These are phyloP conservation scores for Rhododendron henanense DNA, from an alignment of 148 eudicot species.

Conservation along the genomic window DNA sequence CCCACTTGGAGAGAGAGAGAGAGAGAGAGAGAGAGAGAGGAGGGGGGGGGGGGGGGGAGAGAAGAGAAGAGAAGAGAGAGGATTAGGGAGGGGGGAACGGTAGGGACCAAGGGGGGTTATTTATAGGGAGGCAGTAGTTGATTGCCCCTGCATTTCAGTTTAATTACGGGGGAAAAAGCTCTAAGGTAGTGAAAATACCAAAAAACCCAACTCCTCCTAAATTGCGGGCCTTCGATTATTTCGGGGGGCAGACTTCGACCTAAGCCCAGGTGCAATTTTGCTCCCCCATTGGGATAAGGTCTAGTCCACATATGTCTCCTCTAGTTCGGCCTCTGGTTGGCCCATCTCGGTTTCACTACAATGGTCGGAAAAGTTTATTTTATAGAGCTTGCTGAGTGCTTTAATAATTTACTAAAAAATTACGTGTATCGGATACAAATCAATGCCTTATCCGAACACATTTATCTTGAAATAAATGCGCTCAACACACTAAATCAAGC, in stretches of 20 bases:
- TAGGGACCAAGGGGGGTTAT: not conserved
- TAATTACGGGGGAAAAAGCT: constrained; percentile 11
- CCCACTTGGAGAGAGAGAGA: not conserved
- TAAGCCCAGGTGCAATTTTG: not conserved
- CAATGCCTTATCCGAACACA: not conserved
- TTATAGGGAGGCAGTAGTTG: not conserved
- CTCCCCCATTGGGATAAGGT: not conserved
- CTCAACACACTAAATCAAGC: no score
- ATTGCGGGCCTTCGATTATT: not conserved
- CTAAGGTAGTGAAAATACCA: not conserved
- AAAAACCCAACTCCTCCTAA: not conserved
- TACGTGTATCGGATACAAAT: not conserved
- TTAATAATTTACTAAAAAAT: no score
- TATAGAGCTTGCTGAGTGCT: no score
- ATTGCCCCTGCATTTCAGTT: not conserved
- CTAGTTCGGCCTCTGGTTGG: not conserved
- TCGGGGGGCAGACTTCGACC: not conserved
- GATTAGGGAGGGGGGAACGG: no score
- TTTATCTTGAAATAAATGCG: no score
- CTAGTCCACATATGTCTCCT: not conserved
- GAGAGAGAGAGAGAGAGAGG: no score
- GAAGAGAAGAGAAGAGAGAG: not conserved
- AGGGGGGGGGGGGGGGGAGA: no score
- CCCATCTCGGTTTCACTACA: not conserved
- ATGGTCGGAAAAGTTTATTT: no score